Percentiles rank a stretch among this genome's conserved stretches.
phyloP scores from a whole-genome alignment of 2,329 filamentous ascomycete genomes.

The Orbilia oligospora region DNA sequence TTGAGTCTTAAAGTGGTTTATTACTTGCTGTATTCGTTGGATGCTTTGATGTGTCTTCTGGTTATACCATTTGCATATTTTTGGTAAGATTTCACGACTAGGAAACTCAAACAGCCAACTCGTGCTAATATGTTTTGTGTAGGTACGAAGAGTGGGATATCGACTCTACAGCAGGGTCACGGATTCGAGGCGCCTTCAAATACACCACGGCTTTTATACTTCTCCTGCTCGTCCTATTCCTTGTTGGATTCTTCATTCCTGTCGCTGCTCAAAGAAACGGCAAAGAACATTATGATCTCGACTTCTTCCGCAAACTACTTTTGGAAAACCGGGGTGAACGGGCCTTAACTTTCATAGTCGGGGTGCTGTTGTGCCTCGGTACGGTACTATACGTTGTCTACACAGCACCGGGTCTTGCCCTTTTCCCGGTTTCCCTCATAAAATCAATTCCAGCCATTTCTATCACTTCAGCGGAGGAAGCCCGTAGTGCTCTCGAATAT shows the following conservation, averaged over 20 bases:
- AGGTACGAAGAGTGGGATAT: slow-evolving; percentile 90
- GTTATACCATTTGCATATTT: slow-evolving; percentile 97
- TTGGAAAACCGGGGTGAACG: slow-evolving; percentile 91
- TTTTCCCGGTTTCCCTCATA: slow-evolving; percentile 91
- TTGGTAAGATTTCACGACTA: slow-evolving; percentile 70
- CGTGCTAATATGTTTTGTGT: slow-evolving; percentile 2
- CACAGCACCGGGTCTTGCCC: slow-evolving; percentile 87
- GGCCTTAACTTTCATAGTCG: slow-evolving; percentile 88
- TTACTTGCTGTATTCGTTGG: slow-evolving; percentile 91
- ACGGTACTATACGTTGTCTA: slow-evolving; percentile 89
- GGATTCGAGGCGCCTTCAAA: slow-evolving; percentile 87
- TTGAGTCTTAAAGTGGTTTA: slow-evolving; percentile 89
- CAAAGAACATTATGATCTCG: slow-evolving; percentile 79
- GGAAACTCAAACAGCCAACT: too few relatives aligned
- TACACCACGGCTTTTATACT: slow-evolving; percentile 89
- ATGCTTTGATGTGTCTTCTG: slow-evolving; percentile 88
- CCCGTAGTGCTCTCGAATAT: slow-evolving; percentile 74
- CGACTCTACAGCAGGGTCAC: slow-evolving; percentile 77
- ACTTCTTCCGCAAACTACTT: slow-evolving; percentile 90
- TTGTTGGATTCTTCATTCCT: slow-evolving; percentile 94
- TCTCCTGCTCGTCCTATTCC: slow-evolving; percentile 84
- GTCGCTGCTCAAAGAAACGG: slow-evolving; percentile 78
- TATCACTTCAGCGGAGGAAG: slow-evolving; percentile 80
- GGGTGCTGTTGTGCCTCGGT: slow-evolving; percentile 88
- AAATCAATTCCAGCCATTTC: slow-evolving; percentile 91